These are phyloP conservation scores for Triticum monococcum DNA, from an alignment of 176 grass and related monocot species.

Conservation along the genomic window DNA sequence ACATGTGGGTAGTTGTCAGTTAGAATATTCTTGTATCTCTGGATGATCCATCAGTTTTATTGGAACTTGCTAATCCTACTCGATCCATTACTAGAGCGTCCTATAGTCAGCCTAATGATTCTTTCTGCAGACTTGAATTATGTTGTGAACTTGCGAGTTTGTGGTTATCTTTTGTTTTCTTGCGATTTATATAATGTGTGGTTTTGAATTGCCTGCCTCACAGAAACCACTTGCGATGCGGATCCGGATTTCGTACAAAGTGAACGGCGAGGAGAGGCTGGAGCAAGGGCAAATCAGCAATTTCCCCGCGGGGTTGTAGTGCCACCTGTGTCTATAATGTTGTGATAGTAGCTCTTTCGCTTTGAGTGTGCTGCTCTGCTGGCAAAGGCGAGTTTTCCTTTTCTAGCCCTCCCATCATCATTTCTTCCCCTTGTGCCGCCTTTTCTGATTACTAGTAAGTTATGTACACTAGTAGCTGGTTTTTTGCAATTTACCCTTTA, in stretches of 20 bases:
- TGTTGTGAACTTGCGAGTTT: neutral
- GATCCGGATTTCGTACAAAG: slow-evolving; percentile 87
- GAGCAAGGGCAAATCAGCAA: slow-evolving; percentile 96
- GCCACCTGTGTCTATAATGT: slow-evolving; percentile 30
- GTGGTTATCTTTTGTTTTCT: neutral
- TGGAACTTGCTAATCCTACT: neutral
- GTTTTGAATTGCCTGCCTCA: slow-evolving; percentile 13
- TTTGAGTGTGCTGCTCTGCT: slow-evolving; percentile 9
- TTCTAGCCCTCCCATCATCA: slow-evolving; percentile 26
- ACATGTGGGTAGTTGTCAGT: neutral
- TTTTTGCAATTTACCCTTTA: slow-evolving; percentile 61
- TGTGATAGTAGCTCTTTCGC: slow-evolving; percentile 31
- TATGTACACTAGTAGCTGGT: slow-evolving; percentile 42
- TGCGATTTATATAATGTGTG: neutral
- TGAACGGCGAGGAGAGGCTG: slow-evolving; percentile 77
- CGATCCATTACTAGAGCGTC: neutral
- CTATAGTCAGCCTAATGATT: neutral
- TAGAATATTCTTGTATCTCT: neutral
- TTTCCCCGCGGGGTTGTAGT: slow-evolving; percentile 83
- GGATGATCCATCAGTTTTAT: neutral
- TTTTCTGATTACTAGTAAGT: slow-evolving; percentile 31
- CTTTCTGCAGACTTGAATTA: slow-evolving; percentile 15
- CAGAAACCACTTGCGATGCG: slow-evolving; percentile 94
- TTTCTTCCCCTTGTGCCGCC: slow-evolving; percentile 18
- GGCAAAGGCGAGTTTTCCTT: slow-evolving; percentile 30